phyloP scores from a whole-genome alignment of 2,329 filamentous ascomycete species.

The Colletotrichum orbiculare region DNA sequence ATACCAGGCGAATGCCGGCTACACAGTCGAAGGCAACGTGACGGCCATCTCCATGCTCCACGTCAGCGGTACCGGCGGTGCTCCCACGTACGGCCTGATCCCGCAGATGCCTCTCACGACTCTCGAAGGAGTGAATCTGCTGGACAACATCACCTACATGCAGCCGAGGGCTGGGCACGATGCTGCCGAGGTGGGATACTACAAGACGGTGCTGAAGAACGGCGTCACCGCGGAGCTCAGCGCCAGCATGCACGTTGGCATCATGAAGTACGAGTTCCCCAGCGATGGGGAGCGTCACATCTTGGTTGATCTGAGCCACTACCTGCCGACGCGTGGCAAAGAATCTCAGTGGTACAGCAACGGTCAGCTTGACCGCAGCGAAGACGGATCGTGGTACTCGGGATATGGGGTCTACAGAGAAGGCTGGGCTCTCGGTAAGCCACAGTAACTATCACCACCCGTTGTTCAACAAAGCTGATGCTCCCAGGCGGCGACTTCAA shows the following conservation, averaged over 20 bases:
- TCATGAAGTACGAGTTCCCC: constrained; percentile 64
- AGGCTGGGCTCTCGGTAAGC: constrained; percentile 51
- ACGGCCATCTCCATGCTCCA: constrained; percentile 65
- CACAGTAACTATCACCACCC: neutral
- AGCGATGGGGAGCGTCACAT: constrained; percentile 51
- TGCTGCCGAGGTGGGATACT: constrained; percentile 64
- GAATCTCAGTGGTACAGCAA: constrained; percentile 55
- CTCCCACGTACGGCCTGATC: constrained; percentile 68
- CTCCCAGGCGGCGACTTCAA: constrained; percentile 50
- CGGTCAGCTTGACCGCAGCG: constrained; percentile 50
- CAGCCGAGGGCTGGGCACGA: constrained; percentile 52
- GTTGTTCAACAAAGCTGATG: neutral
- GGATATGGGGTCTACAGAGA: constrained; percentile 60
- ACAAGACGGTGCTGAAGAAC: constrained; percentile 59
- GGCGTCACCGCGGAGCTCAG: constrained; percentile 61
- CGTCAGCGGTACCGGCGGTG: constrained; percentile 67
- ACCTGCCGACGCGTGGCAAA: constrained; percentile 53
- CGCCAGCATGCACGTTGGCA: constrained; percentile 59
- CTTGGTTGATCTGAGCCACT: constrained; percentile 60
- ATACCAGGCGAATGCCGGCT: constrained; percentile 49
- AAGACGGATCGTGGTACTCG: constrained; percentile 52
- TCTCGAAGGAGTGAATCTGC: constrained; percentile 55
- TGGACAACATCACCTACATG: constrained; percentile 61
- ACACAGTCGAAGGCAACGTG: constrained; percentile 54
- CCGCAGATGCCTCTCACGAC: constrained; percentile 58